These are phyloP conservation scores for Penicillium sp. DNA, from an alignment of 2,329 filamentous ascomycete genomes.

Conservation along the genomic window DNA sequence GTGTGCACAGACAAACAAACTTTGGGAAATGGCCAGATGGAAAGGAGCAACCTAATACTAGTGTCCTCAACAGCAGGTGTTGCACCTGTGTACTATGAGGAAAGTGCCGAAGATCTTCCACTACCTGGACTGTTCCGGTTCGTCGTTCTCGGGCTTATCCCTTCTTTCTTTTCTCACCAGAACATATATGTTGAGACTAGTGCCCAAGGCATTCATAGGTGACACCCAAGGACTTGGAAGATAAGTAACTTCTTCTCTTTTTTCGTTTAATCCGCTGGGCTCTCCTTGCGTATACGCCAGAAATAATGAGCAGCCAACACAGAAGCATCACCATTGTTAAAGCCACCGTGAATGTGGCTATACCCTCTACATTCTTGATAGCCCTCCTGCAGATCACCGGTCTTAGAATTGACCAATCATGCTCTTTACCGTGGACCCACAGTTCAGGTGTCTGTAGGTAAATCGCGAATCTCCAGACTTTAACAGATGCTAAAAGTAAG, in stretches of 20 bases:
- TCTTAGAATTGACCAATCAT: background rate
- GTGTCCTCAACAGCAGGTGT: background rate
- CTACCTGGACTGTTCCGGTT: background rate
- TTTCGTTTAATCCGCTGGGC: too few relatives aligned
- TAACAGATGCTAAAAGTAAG: too few relatives aligned
- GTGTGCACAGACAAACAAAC: too few relatives aligned
- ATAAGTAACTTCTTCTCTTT: too few relatives aligned
- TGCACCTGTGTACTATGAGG: background rate
- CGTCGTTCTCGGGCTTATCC: background rate
- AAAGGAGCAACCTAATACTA: background rate
- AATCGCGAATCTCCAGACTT: too few relatives aligned
- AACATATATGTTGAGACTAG: background rate
- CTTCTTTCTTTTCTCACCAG: background rate
- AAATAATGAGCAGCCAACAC: background rate
- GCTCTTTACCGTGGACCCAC: too few relatives aligned
- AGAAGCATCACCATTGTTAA: background rate
- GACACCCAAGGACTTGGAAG: too few relatives aligned
- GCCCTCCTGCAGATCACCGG: background rate
- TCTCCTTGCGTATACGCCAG: background rate
- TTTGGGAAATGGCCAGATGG: too few relatives aligned
- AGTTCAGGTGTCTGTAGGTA: too few relatives aligned
- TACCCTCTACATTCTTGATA: background rate
- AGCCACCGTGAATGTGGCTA: background rate
- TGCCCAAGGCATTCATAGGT: too few relatives aligned
- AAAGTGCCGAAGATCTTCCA: conserved; percentile 4